Evolutionary conservation across 768 basidiomycete genomes (phyloP).

Genomic region (Pleurotus djamor): DNA sequence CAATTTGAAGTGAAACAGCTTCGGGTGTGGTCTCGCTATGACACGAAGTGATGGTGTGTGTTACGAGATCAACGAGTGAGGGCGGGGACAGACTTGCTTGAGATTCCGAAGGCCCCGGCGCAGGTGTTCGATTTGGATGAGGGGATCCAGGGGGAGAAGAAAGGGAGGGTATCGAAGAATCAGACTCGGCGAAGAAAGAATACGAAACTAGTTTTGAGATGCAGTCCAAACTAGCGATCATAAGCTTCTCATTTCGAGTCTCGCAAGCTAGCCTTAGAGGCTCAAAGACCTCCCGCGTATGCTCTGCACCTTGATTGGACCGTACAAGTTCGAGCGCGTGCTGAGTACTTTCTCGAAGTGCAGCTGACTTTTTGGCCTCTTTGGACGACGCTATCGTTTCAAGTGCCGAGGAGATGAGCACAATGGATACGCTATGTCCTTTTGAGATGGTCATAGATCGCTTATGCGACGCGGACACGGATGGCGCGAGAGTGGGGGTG

Average conservation of each 20-base stretch:
- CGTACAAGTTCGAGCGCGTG: conserved; percentile 82
- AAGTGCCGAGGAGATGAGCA: conserved; percentile 80
- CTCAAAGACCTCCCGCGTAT: conserved; percentile 88
- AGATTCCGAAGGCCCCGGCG: conserved; percentile 32
- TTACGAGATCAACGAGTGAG: conserved; percentile 89
- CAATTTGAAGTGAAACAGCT: conserved; percentile 91
- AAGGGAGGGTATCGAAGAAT: conserved; percentile 49
- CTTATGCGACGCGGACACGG: conserved; percentile 33
- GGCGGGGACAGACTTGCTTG: conserved; percentile 55
- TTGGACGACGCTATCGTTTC: conserved; percentile 85
- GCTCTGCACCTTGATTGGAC: conserved; percentile 69
- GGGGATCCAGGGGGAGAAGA: conserved; percentile 72
- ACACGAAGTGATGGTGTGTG: conserved; percentile 91
- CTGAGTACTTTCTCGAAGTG: conserved; percentile 82
- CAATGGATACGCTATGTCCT: conserved; percentile 74
- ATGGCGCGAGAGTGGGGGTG: conserved; percentile 8
- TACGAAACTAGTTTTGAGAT: conserved; percentile 97
- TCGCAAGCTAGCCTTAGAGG: conserved; percentile 97
- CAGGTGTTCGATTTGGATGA: conserved; percentile 35
- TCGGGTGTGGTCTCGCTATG: conserved; percentile 89
- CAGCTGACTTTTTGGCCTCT: conserved; percentile 80
- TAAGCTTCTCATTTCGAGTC: conserved; percentile 88
- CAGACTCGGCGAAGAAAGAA: conserved; percentile 85
- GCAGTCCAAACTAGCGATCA: conserved; percentile 96
- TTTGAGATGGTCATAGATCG: conserved; percentile 62